Evolutionary conservation across 2,329 filamentous ascomycete species (phyloP).

Genomic region (Cladosporium cucumerinum): DNA sequence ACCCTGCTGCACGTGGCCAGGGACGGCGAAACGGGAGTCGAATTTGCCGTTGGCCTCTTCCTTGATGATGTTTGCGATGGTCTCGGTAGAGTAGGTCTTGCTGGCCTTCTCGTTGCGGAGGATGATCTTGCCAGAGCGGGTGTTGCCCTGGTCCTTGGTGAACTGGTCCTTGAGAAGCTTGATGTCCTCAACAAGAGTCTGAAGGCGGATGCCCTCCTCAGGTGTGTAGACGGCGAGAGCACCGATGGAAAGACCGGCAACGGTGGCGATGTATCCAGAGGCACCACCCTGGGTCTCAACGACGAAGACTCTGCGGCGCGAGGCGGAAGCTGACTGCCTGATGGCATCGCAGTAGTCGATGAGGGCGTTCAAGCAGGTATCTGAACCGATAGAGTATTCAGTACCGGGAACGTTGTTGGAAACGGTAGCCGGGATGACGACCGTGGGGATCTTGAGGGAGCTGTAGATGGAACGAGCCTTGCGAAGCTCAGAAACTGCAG

Average conservation of each 20-base stretch:
- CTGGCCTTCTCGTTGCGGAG: constrained; percentile 96
- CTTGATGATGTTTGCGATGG: constrained; percentile 93
- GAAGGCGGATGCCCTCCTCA: constrained; percentile 89
- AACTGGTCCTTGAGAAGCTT: constrained; percentile 85
- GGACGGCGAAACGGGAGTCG: constrained; percentile 86
- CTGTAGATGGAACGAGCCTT: constrained; percentile 74
- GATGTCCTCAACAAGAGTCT: constrained; percentile 90
- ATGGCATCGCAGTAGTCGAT: constrained; percentile 96
- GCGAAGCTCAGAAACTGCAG: constrained; percentile 81
- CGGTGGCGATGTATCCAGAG: constrained; percentile 88
- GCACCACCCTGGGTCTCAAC: constrained; percentile 96
- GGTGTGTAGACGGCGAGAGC: constrained; percentile 93
- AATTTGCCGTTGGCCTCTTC: constrained; percentile 90
- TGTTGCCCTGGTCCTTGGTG: constrained; percentile 78
- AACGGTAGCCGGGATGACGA: constrained; percentile 90
- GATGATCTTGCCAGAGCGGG: constrained; percentile 86
- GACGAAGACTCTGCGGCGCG: constrained; percentile 89
- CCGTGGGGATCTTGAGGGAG: constrained; percentile 87
- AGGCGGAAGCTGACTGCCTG: constrained; percentile 92
- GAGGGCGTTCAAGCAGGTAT: constrained; percentile 93
- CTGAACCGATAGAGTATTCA: constrained; percentile 93
- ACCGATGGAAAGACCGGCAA: constrained; percentile 87
- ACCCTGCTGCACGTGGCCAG: constrained; percentile 91
- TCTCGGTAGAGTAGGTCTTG: constrained; percentile 83
- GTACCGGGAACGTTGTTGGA: constrained; percentile 98